A percentile compares a stretch with the other conserved stretches of the same genome.
phyloP scores from a whole-genome alignment of 169 alveolate species.

The Babesia caballi region DNA sequence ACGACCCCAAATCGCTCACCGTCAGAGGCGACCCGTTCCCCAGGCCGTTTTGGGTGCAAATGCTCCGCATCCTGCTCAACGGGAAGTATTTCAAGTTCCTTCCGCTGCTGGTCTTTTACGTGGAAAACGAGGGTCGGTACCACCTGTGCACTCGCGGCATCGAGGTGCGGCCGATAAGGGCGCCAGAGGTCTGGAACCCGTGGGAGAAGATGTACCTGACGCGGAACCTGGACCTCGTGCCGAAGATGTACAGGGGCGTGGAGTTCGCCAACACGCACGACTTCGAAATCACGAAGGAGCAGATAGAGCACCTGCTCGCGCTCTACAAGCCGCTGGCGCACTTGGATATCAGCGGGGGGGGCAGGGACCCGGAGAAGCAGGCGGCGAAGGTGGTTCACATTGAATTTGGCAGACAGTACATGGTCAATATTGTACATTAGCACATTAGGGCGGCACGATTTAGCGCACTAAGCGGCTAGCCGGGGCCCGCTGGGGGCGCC shows the following conservation, averaged over 20 bases:
- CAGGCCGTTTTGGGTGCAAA: constrained; percentile 7
- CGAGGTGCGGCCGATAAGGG: constrained; percentile 1
- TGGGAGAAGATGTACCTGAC: constrained; percentile 3
- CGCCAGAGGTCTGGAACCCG: constrained; percentile 33
- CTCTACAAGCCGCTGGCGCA: constrained; percentile 9
- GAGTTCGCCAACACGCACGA: constrained; percentile 25
- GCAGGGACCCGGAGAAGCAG: not conserved
- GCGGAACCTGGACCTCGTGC: constrained; percentile 1
- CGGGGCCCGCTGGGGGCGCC: not conserved
- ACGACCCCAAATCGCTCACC: not conserved
- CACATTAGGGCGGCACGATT: not conserved
- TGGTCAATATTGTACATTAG: constrained; percentile 14
- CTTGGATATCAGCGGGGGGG: constrained; percentile 18
- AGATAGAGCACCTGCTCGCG: not conserved
- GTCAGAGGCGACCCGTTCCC: not conserved
- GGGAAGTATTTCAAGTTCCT: constrained; percentile 22
- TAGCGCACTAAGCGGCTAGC: not conserved
- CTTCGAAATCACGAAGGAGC: constrained; percentile 3
- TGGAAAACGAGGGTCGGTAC: not conserved
- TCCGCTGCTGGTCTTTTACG: constrained; percentile 44
- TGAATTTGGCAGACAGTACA: not conserved
- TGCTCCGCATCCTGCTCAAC: constrained; percentile 12
- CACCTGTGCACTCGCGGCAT: constrained; percentile 24
- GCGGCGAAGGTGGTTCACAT: constrained; percentile 5
- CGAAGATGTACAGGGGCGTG: constrained; percentile 15